Evolutionary conservation across 805 yeast species (phyloP), one percentile per base, ranked within the genome.

Genomic region (Ogataea chonburiensis): DNA sequence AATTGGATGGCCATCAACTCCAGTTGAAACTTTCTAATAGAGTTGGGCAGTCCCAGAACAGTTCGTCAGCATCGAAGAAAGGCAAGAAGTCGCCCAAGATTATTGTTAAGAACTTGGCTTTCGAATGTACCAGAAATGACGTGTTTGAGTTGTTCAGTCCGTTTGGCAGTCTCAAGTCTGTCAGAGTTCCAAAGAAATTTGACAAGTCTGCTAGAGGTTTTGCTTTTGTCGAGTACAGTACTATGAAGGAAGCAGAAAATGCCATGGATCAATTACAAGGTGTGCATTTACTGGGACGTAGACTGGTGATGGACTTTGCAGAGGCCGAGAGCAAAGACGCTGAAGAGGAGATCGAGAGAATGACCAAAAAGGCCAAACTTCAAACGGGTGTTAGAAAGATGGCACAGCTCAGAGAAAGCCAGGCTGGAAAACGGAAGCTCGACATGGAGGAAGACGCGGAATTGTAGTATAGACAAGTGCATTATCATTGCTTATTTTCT

Each of bases 121-220:
- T 93, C 63, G 98, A 93, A 66, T 89, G 97, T 14, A 74, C 93
- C 3, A 79, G 96, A 64, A 84, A 86, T 54, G 98, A 93, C 56
- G 79, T 93, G n/a, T 79, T 86, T 53, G 94, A 88, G 58, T 69
- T 93, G 47, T 89, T 93, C 64, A 88, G 93, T 40, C 81, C 98
- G 1, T 93, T 91, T 66, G 98, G 98, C 40, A 89, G 86, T 63
- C 70, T 93, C 55, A 86, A 89, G 54, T 85, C 97, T 2, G 96
- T 89, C 27, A 79, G 98, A 56, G 91, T 93, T 31, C 98, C 98
- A 20, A 84, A 85, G 76, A 93, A 93, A 61, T 89, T 91, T 67
- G 95, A 93, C 71, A 85, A 83, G 57, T 75, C 87, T 23, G 95
- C 97, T 9, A 79, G 98, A 59, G 98, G 98, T 58, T 93, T 93